Percentiles rank a stretch among this genome's conserved stretches.
phyloP scores from a whole-genome alignment of 208 protist species.

The Wallacemonas sp. region DNA sequence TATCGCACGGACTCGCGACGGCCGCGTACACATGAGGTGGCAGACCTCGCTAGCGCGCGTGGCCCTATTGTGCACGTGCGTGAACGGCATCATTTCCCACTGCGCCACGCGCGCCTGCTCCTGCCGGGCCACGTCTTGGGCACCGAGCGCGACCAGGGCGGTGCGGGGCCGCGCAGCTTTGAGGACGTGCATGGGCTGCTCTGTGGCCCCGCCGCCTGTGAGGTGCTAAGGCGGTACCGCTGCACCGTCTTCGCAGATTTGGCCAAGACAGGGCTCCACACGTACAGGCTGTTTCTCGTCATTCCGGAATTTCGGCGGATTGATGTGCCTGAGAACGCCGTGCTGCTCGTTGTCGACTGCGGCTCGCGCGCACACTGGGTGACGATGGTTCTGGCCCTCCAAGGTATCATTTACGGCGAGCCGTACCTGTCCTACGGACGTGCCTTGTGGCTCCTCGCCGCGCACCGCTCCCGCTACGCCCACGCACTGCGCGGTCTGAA shows the following conservation, averaged over 20 bases:
- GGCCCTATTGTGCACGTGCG: conserved; percentile 17
- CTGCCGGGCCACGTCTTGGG: conserved; percentile 49
- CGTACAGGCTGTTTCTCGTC: conserved; percentile 58
- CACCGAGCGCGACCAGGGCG: conserved; percentile 24
- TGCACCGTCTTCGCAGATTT: conserved; percentile 53
- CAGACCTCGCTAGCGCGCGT: no score
- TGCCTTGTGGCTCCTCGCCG: conserved; percentile 74
- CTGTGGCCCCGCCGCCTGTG: conserved; percentile 48
- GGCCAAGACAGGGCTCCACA: neutral
- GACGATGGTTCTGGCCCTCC: conserved; percentile 39
- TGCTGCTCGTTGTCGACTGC: conserved; percentile 74
- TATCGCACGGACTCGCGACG: no score
- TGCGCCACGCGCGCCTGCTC: conserved; percentile 31
- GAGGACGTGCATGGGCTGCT: conserved; percentile 45
- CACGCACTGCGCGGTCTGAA: conserved; percentile 30
- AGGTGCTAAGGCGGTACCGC: conserved; percentile 47
- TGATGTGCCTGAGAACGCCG: conserved; percentile 23
- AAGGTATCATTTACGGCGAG: neutral
- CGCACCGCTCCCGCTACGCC: conserved; percentile 33
- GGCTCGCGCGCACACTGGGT: conserved; percentile 43
- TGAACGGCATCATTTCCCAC: conserved; percentile 59
- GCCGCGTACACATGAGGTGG: no score
- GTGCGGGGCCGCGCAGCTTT: conserved; percentile 28
- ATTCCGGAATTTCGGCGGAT: conserved; percentile 29
- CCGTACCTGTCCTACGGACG: conserved; percentile 56